A percentile compares a stretch with the other conserved stretches of the same genome.
Conservation (phyloP, 1,284 basidiomycete genomes). For the Butyriboletus appendiculatus region DNA sequence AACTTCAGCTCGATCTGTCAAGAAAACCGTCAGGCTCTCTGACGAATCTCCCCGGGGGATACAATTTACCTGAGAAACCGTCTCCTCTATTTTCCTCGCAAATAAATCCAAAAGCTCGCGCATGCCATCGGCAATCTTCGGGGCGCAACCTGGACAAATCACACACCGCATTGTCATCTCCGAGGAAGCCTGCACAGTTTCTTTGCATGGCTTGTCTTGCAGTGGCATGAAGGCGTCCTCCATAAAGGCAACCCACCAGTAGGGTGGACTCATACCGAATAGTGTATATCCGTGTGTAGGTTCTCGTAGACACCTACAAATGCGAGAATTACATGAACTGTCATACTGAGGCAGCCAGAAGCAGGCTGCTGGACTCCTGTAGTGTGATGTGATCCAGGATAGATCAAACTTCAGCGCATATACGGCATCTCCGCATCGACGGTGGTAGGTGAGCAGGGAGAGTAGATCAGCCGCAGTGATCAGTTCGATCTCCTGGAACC, state of each 20-base stretch:
- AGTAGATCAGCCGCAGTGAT: slow-evolving; percentile 22
- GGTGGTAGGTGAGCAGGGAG: slow-evolving; percentile 21
- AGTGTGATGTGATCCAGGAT: slow-evolving; percentile 7
- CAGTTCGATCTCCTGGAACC: slow-evolving; percentile 19
- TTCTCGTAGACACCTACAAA: background rate
- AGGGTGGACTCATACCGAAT: background rate
- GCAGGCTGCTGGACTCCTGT: background rate
- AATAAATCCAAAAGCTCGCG: background rate
- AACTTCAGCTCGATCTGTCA: background rate
- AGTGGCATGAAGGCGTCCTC: slow-evolving; percentile 7
- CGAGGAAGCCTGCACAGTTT: slow-evolving; percentile 4
- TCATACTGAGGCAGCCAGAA: slow-evolving; percentile 3
- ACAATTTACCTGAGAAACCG: background rate
- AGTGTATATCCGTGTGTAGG: no score
- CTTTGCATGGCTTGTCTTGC: slow-evolving; percentile 14
- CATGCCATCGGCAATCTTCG: slow-evolving; percentile 9
- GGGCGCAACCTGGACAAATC: slow-evolving; percentile 8
- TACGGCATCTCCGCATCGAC: slow-evolving; percentile 13
- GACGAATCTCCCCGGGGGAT: background rate
- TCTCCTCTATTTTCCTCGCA: background rate
- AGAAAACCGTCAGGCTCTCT: background rate
- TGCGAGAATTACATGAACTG: no score
- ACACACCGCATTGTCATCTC: slow-evolving; percentile 2
- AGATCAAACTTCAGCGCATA: slow-evolving; percentile 2
- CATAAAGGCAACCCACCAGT: slow-evolving; percentile 20